Percentiles rank a stretch among this genome's conserved stretches.
Conservation (phyloP, 768 basidiomycete species). For the Jaapia argillacea region DNA sequence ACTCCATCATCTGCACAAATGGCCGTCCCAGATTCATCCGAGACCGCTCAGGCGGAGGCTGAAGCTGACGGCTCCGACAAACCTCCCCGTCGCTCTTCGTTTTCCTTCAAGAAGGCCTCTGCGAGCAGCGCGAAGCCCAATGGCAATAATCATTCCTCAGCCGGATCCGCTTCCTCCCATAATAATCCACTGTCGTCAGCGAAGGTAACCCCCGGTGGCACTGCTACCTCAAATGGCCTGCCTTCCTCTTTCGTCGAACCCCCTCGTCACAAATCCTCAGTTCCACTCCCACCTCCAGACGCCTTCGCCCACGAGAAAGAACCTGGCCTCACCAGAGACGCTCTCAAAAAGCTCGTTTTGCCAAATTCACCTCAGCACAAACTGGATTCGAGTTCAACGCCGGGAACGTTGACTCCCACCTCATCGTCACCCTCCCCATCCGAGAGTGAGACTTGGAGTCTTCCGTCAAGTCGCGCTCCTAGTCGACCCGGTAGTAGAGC, state of each 20-base stretch:
- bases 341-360: conserved; percentile 26
- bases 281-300: conserved; percentile 36
- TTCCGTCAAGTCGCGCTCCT: conserved; percentile 51
- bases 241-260: too few species aligned
- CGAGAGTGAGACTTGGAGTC: conserved; percentile 51
- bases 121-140: conserved; percentile 1
- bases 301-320: conserved; percentile 36
- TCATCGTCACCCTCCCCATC: conserved; percentile 39
- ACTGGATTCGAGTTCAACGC: conserved; percentile 25
- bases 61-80: conserved; percentile 53
- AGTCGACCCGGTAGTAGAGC: conserved; percentile 42
- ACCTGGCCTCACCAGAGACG: conserved; percentile 35
- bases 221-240: too few species aligned
- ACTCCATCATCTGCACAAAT: conserved; percentile 5
- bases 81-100: conserved; percentile 32
- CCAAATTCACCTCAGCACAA: conserved; percentile 12
- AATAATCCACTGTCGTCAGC: too few species aligned
- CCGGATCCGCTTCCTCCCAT: too few species aligned
- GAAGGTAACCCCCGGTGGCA: too few species aligned
- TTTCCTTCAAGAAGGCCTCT: conserved; percentile 8
- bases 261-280: too few species aligned
- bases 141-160: not conserved
- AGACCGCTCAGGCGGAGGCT: conserved; percentile 37
- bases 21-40: conserved; percentile 29
- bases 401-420: conserved; percentile 27